phyloP scores from a whole-genome alignment of 352 stramenopile genomes.

The Saprolegnia diclina region DNA sequence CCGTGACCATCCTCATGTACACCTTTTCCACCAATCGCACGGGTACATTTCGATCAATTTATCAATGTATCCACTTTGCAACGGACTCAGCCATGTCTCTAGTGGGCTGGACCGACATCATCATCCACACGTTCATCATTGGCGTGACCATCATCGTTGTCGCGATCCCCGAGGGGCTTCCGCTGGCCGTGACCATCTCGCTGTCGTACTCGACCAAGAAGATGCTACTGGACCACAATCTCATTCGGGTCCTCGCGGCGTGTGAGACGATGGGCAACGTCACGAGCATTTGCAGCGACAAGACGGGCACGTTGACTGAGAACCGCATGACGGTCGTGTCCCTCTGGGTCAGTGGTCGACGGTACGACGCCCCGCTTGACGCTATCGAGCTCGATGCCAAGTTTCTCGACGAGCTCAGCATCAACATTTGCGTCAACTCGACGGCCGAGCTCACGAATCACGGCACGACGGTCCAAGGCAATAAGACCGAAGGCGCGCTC shows the following conservation, averaged over 20 bases:
- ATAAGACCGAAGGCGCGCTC: constrained; percentile 81
- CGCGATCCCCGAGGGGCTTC: constrained; percentile 91
- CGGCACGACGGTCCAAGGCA: constrained; percentile 50
- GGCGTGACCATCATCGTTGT: constrained; percentile 93
- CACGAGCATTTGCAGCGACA: constrained; percentile 97
- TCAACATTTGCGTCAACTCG: constrained; percentile 66
- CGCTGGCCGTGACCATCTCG: constrained; percentile 91
- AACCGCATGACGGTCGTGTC: constrained; percentile 98
- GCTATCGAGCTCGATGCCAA: constrained; percentile 41
- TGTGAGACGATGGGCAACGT: constrained; percentile 99
- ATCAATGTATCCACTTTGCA: neutral
- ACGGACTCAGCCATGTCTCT: too few species aligned
- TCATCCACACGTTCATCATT: constrained; percentile 93
- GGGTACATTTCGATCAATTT: constrained; percentile 27
- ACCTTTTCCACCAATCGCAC: constrained; percentile 37
- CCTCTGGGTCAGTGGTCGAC: constrained; percentile 68
- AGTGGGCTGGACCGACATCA: constrained; percentile 64
- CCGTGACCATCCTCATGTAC: constrained; percentile 84
- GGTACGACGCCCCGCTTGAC: constrained; percentile 38
- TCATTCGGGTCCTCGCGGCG: constrained; percentile 95
- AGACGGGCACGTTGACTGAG: constrained; percentile 95
- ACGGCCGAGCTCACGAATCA: constrained; percentile 65
- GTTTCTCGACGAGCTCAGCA: constrained; percentile 40
- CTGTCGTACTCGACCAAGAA: constrained; percentile 96
- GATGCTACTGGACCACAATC: constrained; percentile 98